Evolutionary conservation across 1,284 basidiomycete genomes (phyloP), one percentile per base, ranked within the genome.

Genomic region (Rhodotorula glutinis): DNA sequence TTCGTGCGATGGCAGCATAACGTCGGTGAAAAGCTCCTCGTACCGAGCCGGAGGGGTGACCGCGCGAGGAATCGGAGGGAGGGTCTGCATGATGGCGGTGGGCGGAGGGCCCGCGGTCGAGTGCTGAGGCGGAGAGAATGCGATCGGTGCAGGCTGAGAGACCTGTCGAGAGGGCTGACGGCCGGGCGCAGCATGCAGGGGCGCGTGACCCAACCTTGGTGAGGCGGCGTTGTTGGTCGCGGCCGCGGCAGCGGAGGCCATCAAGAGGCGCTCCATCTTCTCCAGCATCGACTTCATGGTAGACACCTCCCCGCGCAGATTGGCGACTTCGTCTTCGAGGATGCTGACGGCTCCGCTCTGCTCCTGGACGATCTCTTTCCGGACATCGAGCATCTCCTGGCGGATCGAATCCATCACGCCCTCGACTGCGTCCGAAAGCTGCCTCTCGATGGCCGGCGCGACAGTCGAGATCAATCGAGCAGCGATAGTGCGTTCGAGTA

Each of bases 381-480:
- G 53, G 21, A 75, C 72, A 21, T 65, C 72, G 55, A 62, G 53
- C 64, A 92, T 85, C 78, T 92, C 89, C 11, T 82, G 80, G 63
- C 86, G 85, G 70, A 91, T 82, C 77, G 90, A 88, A 33, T 85
- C 83, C 46, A 88, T 79, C 19, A 91, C 81, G 57, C 89, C 88
- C 76, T 90, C 88, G 74, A 90, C 87, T 82, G 90, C 85, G 5
- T 81, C 79, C 25, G 84, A 82, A 19, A 87, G 84, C 73, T 88
- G 86, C 70, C 87, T 85, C 57, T 85, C 83, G 77, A 87, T 87
- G 33, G 86, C 82, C 1, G 90, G 89, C 47, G 90, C 81, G 74
- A 92, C 84, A 0, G 83, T 84, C 79, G 88, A 87, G 72, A 91
- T 79, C 59, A 85, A 84, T 9, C 83, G 81, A 23, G 87, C 4